Conservation (phyloP, 495 filamentous ascomycete genomes). For the Barbatosphaeria neglecta region DNA sequence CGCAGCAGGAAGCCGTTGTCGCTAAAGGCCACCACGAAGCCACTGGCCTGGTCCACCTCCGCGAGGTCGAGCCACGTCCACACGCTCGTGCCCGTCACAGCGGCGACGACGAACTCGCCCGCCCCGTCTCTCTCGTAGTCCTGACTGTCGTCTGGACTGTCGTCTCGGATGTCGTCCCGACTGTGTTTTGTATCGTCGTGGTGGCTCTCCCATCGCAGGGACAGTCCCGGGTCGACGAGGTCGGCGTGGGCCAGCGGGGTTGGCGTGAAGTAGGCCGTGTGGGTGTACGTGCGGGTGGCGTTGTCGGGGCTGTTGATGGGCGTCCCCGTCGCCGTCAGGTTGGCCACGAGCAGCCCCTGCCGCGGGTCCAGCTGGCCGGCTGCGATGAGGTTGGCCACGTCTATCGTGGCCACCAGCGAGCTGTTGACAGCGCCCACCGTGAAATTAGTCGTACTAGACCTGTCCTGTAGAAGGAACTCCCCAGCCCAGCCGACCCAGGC, state of each 20-base stretch:
- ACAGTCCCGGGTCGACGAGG: constrained; percentile 44
- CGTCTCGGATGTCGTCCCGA: too few species aligned
- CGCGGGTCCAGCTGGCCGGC: constrained; percentile 23
- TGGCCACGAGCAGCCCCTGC: constrained; percentile 44
- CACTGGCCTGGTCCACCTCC: constrained; percentile 32
- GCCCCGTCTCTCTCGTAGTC: too few species aligned
- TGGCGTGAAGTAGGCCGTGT: constrained; percentile 46
- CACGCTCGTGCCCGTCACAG: constrained; percentile 45
- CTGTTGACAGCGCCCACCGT: constrained; percentile 50
- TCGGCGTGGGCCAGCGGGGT: constrained; percentile 38
- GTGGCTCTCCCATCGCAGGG: constrained; percentile 33
- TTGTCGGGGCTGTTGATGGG: constrained; percentile 37
- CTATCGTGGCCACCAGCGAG: constrained; percentile 38
- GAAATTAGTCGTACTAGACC: constrained; percentile 18
- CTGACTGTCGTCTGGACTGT: too few species aligned
- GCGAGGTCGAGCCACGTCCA: constrained; percentile 53
- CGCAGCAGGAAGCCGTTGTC: constrained; percentile 48
- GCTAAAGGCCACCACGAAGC: constrained; percentile 42
- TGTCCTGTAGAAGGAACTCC: constrained; percentile 1
- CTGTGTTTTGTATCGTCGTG: too few species aligned
- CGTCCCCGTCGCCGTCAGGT: constrained; percentile 38
- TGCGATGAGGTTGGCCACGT: constrained; percentile 16
- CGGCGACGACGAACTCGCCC: constrained; percentile 43
- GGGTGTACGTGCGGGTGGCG: constrained; percentile 35
- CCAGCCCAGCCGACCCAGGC: constrained; percentile 20